These are phyloP conservation scores for Drechslerella coelobrocha DNA, from an alignment of 2,329 filamentous ascomycete genomes.

Conservation along the genomic window DNA sequence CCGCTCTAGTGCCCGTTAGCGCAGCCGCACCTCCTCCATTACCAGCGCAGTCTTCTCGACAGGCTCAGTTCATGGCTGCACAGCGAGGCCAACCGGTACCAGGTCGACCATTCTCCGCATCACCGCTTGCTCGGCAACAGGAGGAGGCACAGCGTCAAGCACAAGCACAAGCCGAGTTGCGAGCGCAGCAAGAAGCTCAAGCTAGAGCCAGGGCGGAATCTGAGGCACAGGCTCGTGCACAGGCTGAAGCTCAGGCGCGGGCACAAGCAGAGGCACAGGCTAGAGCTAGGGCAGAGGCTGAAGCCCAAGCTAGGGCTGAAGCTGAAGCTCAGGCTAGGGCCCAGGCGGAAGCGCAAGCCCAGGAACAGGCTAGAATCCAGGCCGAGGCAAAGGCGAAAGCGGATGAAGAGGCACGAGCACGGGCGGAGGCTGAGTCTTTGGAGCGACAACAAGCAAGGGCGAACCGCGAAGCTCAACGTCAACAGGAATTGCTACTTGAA, in stretches of 20 bases:
- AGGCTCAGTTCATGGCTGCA: conserved; percentile 31
- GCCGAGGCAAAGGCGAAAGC: conserved; percentile 17
- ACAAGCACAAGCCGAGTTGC: conserved; percentile 32
- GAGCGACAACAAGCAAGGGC: conserved; percentile 10
- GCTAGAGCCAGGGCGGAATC: conserved; percentile 39
- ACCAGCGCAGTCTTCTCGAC: conserved; percentile 28
- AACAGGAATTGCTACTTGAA: conserved; percentile 42
- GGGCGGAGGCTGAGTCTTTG: conserved; percentile 20
- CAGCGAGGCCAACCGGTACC: conserved; percentile 27
- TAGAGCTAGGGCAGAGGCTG: conserved; percentile 14
- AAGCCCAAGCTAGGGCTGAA: conserved; percentile 18
- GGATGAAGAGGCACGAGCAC: conserved; percentile 18
- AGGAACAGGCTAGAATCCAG: conserved; percentile 16
- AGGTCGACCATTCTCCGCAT: conserved; percentile 12
- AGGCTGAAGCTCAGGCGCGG: conserved; percentile 20
- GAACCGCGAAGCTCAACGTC: conserved; percentile 27
- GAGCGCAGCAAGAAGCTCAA: conserved; percentile 43
- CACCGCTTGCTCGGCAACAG: conserved; percentile 26
- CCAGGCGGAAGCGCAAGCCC: conserved; percentile 21
- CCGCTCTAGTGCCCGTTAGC: conserved; percentile 31
- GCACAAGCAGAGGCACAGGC: conserved; percentile 19
- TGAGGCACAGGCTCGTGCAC: conserved; percentile 26
- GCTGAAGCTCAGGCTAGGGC: conserved; percentile 19
- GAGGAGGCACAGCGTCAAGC: conserved; percentile 24
- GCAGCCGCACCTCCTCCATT: conserved; percentile 28